Evolutionary conservation across 2,329 filamentous ascomycete genomes (phyloP), one percentile per base, ranked within the genome.

Genomic region (Colletotrichum filicis): DNA sequence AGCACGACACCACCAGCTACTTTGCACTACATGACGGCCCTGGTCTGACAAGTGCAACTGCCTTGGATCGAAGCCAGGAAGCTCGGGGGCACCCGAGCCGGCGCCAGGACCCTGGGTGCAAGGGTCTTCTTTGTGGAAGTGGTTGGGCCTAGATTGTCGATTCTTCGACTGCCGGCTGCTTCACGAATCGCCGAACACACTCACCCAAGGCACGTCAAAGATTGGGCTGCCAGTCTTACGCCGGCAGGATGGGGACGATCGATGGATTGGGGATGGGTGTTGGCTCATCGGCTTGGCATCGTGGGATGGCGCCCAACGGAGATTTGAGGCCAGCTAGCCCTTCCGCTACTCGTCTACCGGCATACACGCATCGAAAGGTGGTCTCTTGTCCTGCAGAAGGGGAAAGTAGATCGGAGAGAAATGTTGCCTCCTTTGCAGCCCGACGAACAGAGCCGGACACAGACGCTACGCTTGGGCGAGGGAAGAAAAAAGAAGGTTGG

Each of bases 61-160:
- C 60, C 70, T 73, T 73, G 55, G 60, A 73, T 60, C 46, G 35
- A n/a, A 70, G 28, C 46, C 32, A 73, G 53, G 46, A 28, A 61
- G 66, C 24, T 35, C 42, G 56, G 60, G 60, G 55, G 16, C 55
- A 46, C 4, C 60, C 35, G 60, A 56, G 28, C 12, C 52, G 26
- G 42, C 32, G 19, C 28, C n/a, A 30, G 46, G 66, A 19, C 14
- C 26, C 70, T 37, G 16, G 35, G 53, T 35, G 35, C 53, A 70
- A 60, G 42, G 66, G 32, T 55, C 59, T 19, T 66, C 55, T 55
- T 30, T 46, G 58, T 26, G 12, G 32, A 46, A 32, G 35, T 26
- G 66, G 42, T 19, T 49, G 42, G 42, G 37, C 42, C 49, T 52
- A 66, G 60, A 57, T 56, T 42, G 30, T 32, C 30, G 30, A 11